Conservation (phyloP, 1,139 yeast species). For the Pichia sp. region DNA sequence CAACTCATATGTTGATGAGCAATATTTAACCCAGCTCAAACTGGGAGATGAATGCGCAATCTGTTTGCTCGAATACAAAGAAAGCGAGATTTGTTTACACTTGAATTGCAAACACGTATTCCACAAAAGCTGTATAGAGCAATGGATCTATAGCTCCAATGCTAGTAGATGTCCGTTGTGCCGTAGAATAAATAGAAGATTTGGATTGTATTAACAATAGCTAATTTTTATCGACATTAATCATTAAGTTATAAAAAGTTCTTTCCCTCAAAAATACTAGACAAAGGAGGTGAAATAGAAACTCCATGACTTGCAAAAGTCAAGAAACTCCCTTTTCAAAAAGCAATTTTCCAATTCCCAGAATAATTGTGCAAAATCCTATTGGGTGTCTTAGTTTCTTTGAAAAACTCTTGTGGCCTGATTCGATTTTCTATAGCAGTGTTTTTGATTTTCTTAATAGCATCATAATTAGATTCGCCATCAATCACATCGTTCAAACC, state of each 20-base stretch:
- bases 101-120: slow-evolving; percentile 46
- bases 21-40: slow-evolving; percentile 9
- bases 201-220: not conserved
- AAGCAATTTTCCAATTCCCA: not conserved
- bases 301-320: not conserved
- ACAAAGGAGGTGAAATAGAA: not conserved
- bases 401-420: slow-evolving; percentile 4
- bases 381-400: slow-evolving; percentile 3
- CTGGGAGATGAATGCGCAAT: slow-evolving; percentile 43
- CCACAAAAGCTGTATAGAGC: slow-evolving; percentile 52
- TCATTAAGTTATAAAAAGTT: not conserved
- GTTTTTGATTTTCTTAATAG: slow-evolving; percentile 38
- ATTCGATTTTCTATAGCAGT: slow-evolving; percentile 14
- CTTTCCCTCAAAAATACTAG: not conserved
- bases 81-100: slow-evolving; percentile 42
- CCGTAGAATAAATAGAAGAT: slow-evolving; percentile 32
- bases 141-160: slow-evolving; percentile 41
- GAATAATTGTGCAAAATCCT: not conserved
- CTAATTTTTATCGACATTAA: not conserved
- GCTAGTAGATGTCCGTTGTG: slow-evolving; percentile 58
- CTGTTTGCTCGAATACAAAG: slow-evolving; percentile 45
- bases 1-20: not conserved
- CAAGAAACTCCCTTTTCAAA: not conserved
- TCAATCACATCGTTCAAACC: slow-evolving; percentile 21
- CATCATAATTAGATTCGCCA: slow-evolving; percentile 48